These are phyloP conservation scores for Hymenoscyphus salicellus DNA, from an alignment of 2,329 filamentous ascomycete genomes.

Conservation along the genomic window DNA sequence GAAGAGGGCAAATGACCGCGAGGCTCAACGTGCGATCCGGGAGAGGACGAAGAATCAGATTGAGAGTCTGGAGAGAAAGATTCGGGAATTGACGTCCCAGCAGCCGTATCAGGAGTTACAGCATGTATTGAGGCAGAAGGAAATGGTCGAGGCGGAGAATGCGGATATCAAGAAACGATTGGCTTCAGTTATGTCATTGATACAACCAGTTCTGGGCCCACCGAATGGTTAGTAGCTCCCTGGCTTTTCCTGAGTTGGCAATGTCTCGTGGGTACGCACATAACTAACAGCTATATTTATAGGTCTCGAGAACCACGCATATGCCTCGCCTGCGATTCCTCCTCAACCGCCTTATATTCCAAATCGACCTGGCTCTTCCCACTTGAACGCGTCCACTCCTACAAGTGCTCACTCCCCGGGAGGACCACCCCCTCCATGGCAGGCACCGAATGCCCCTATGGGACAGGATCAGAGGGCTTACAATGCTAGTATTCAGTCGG, in stretches of 20 bases:
- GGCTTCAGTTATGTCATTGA: conserved; percentile 59
- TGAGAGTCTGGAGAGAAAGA: conserved; percentile 70
- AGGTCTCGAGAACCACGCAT: conserved; percentile 23
- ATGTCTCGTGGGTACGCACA: neutral
- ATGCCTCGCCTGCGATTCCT: conserved; percentile 14
- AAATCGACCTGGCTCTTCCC: conserved; percentile 33
- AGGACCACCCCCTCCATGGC: conserved; percentile 31
- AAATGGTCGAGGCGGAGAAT: conserved; percentile 75
- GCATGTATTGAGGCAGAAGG: conserved; percentile 69
- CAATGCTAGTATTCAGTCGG: conserved; percentile 32
- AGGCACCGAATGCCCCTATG: conserved; percentile 32
- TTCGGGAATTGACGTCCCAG: conserved; percentile 71
- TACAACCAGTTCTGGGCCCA: conserved; percentile 56
- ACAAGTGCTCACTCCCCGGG: conserved; percentile 41
- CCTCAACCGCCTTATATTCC: conserved; percentile 26
- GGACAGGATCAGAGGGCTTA: conserved; percentile 29
- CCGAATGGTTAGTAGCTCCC: conserved; percentile 30
- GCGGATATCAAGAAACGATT: conserved; percentile 70
- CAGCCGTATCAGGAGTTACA: conserved; percentile 84
- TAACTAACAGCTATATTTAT: conserved; percentile 3
- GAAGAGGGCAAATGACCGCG: conserved; percentile 87
- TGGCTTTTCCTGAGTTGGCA: conserved; percentile 1
- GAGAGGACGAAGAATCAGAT: conserved; percentile 86
- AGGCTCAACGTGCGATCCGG: conserved; percentile 83
- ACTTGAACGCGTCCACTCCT: conserved; percentile 41